Evolutionary conservation across 805 yeast species (phyloP), one percentile per base, ranked within the genome.

Genomic region (Candida arabinofermentans): DNA sequence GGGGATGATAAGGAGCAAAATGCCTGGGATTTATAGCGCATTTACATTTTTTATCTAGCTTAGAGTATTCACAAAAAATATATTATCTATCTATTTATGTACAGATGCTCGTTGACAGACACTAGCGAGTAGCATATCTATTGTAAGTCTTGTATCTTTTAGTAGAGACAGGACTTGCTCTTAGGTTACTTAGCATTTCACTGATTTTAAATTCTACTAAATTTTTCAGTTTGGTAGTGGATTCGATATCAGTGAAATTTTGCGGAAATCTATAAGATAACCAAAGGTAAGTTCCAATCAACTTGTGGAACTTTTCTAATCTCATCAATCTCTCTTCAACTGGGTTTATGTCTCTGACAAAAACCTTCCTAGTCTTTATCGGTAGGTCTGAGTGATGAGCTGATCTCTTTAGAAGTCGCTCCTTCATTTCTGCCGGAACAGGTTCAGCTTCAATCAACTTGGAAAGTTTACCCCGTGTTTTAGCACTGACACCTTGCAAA

Each of bases 261-360:
- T 83, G 79, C 1, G 97, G 96, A 69, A 83, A 91, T 54, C 97
- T 69, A 59, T 86, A 90, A 41, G 86, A 74, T 47, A 91, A 69
- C 99, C 99, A 91, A 57, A 87, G 67, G 56, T 78, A 91, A 6
- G 86, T 64, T 50, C 81, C 72, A 14, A 86, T 71, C 34, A 77
- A 65, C 49, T 79, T 78, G 64, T 89, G 95, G 44, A 83, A 65
- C 5, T 73, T 71, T 57, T 89, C 97, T 17, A 81, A 63, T 24
- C 58, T 57, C 47, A 51, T 54, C 32, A 65, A 49, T 30, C 64
- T 46, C 27, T 57, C 62, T 41, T 59, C 63, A 16, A 57, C 50
- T 8, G 62, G 62, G 18, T 47, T 46, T n/a, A 46, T 35, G 8
- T 43, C 39, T n/a, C 46, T 48, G 8, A 58, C 51, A 17, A 41